Conservation (phyloP, 352 stramenopile genomes). For the Lagenidium giganteum region DNA sequence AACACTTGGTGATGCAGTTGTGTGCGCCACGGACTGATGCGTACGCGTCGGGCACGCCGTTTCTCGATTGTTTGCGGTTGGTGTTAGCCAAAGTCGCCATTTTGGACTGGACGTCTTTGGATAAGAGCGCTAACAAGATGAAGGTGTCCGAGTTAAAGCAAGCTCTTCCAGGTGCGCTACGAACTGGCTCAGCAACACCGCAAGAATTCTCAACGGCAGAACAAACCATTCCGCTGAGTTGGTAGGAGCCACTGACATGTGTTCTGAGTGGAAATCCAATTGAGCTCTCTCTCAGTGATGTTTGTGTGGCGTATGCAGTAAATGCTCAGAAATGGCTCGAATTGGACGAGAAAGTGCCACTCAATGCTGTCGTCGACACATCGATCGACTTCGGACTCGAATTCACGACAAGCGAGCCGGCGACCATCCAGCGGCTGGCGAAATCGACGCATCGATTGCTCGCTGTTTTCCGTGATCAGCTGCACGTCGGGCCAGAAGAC, state of each 20-base stretch:
- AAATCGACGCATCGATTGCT: slow-evolving; percentile 23
- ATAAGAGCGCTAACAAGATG: slow-evolving; percentile 33
- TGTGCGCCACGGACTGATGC: no score
- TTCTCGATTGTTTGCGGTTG: slow-evolving; percentile 51
- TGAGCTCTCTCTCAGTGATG: slow-evolving; percentile 19
- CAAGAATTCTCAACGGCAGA: slow-evolving; percentile 9
- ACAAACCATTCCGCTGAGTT: slow-evolving; percentile 13
- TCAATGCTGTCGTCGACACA: slow-evolving; percentile 30
- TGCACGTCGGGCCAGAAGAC: slow-evolving; percentile 1
- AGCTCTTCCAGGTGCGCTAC: slow-evolving; percentile 30
- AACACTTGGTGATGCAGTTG: slow-evolving; percentile 28
- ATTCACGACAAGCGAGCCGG: slow-evolving; percentile 10
- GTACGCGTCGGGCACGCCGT: slow-evolving; percentile 30
- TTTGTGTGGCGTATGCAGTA: slow-evolving; percentile 25
- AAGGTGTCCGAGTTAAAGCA: slow-evolving; percentile 34
- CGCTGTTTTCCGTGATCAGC: slow-evolving; percentile 20
- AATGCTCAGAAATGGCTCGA: slow-evolving; percentile 31
- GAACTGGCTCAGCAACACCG: slow-evolving; percentile 28
- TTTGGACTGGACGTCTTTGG: slow-evolving; percentile 56
- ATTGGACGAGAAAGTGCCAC: slow-evolving; percentile 6
- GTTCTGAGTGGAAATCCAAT: slow-evolving; percentile 23
- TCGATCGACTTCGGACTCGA: slow-evolving; percentile 45
- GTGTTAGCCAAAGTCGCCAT: slow-evolving; percentile 61
- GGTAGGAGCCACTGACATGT: slow-evolving; percentile 21
- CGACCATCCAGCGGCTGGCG: slow-evolving; percentile 13